Conservation (phyloP, 805 yeast species). For the Sugiyamaella lignohabitans region DNA sequence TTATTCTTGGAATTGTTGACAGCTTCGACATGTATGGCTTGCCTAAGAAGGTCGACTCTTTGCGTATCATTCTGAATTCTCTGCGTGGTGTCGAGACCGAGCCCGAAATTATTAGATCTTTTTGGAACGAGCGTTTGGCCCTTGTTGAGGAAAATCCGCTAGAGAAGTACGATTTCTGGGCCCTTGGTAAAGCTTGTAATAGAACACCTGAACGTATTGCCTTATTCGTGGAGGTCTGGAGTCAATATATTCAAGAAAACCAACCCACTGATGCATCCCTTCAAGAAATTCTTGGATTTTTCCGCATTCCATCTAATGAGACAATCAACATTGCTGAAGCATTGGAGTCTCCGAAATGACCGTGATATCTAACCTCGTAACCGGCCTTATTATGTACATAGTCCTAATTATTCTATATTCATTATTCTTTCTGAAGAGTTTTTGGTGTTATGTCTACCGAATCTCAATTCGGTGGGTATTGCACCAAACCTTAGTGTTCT, state of each 20-base stretch:
- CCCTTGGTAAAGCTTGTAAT: constrained; percentile 22
- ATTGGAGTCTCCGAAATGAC: not conserved
- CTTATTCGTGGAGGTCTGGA: constrained; percentile 10
- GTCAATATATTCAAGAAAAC: not conserved
- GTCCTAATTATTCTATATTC: too few species aligned
- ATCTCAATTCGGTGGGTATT: too few species aligned
- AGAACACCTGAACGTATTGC: constrained; percentile 5
- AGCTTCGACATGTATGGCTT: constrained; percentile 54
- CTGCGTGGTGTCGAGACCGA: constrained; percentile 57
- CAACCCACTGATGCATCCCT: not conserved
- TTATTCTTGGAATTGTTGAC: constrained; percentile 55
- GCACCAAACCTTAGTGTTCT: too few species aligned
- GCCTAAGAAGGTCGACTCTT: constrained; percentile 59
- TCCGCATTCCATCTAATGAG: constrained; percentile 1
- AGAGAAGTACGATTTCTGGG: constrained; percentile 18
- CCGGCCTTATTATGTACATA: too few species aligned
- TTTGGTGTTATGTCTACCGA: too few species aligned
- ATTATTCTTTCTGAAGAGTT: too few species aligned
- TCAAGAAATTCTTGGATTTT: constrained; percentile 1
- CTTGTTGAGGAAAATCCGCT: constrained; percentile 6
- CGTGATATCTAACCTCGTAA: too few species aligned
- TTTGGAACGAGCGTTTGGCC: constrained; percentile 40
- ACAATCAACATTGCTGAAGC: not conserved
- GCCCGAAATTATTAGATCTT: constrained; percentile 46
- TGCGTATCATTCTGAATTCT: constrained; percentile 67